phyloP scores from a whole-genome alignment of 805 yeast genomes.

The Brettanomyces sp. region DNA sequence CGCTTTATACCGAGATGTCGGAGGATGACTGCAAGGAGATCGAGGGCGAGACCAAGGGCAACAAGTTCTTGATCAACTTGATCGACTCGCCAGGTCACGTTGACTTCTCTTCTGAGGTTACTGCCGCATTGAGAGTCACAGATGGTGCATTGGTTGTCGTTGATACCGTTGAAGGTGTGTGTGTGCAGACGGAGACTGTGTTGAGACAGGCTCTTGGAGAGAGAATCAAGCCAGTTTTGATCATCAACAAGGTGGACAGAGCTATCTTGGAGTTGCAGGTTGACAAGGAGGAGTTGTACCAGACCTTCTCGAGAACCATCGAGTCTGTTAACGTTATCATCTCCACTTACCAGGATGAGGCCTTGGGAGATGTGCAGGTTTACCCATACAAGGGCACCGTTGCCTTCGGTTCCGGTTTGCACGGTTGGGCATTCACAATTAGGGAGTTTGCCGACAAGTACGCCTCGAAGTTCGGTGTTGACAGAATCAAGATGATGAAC shows the following conservation, averaged over 20 bases:
- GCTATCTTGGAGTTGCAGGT: slow-evolving; percentile 98
- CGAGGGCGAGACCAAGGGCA: slow-evolving; percentile 87
- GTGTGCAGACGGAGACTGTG: slow-evolving; percentile 99
- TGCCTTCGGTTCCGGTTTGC: slow-evolving; percentile 99
- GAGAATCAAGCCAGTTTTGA: slow-evolving; percentile 98
- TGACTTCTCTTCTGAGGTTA: slow-evolving; percentile 99
- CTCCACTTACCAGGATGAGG: slow-evolving; percentile 85
- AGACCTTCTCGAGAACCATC: slow-evolving; percentile 96
- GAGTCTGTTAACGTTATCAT: slow-evolving; percentile 99
- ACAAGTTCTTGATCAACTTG: slow-evolving; percentile 93
- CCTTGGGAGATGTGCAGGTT: slow-evolving; percentile 93
- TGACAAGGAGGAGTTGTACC: slow-evolving; percentile 97
- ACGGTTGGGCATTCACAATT: slow-evolving; percentile 99
- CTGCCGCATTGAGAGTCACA: slow-evolving; percentile 99
- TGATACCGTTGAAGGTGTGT: slow-evolving; percentile 99
- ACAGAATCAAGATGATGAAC: slow-evolving; percentile 95
- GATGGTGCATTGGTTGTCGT: slow-evolving; percentile 99
- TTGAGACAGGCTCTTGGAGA: slow-evolving; percentile 98
- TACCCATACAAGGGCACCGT: slow-evolving; percentile 99
- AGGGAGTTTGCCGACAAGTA: slow-evolving; percentile 97
- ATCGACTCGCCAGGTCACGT: slow-evolving; percentile 99
- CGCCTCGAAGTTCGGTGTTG: slow-evolving; percentile 99
- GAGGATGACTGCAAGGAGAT: slow-evolving; percentile 84
- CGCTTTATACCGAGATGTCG: slow-evolving; percentile 80
- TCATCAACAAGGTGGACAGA: slow-evolving; percentile 99